phyloP scores from a whole-genome alignment of 805 yeast genomes.

The Candida silvicultrix region DNA sequence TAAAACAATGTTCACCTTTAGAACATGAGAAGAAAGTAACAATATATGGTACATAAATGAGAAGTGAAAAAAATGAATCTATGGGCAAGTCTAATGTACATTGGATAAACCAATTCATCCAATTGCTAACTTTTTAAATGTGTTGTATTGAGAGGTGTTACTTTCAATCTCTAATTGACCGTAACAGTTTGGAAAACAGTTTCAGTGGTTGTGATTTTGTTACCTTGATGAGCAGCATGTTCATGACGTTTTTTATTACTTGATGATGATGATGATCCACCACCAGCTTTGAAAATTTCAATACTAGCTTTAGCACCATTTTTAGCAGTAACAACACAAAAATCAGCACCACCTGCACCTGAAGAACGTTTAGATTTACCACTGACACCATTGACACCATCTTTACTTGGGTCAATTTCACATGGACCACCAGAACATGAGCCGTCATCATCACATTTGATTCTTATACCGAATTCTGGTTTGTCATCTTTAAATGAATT shows the following conservation, averaged over 20 bases:
- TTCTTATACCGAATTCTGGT: conserved; percentile 67
- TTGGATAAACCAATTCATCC: no score
- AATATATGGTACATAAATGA: background rate
- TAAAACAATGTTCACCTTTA: background rate
- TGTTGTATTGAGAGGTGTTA: no score
- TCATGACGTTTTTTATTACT: conserved; percentile 10
- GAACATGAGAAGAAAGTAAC: background rate
- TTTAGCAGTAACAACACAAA: conserved; percentile 77
- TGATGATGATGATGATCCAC: background rate
- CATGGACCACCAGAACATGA: conserved; percentile 77
- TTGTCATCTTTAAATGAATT: conserved; percentile 45
- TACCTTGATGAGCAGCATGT: conserved; percentile 6
- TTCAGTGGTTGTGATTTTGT: conserved; percentile 3
- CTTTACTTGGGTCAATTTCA: conserved; percentile 66
- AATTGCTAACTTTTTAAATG: no score
- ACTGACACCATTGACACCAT: conserved; percentile 50
- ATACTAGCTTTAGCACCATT: conserved; percentile 59
- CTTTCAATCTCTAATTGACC: background rate
- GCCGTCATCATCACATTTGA: conserved; percentile 64
- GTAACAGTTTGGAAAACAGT: conserved; percentile 7
- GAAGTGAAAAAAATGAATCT: background rate
- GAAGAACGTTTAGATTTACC: conserved; percentile 31
- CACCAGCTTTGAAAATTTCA: conserved; percentile 52
- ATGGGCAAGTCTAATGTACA: background rate
- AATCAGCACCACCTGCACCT: conserved; percentile 66